Evolutionary conservation across 2,329 filamentous ascomycete genomes (phyloP), one percentile per base, ranked within the genome.

Genomic region (Stemphylium vesicarium): DNA sequence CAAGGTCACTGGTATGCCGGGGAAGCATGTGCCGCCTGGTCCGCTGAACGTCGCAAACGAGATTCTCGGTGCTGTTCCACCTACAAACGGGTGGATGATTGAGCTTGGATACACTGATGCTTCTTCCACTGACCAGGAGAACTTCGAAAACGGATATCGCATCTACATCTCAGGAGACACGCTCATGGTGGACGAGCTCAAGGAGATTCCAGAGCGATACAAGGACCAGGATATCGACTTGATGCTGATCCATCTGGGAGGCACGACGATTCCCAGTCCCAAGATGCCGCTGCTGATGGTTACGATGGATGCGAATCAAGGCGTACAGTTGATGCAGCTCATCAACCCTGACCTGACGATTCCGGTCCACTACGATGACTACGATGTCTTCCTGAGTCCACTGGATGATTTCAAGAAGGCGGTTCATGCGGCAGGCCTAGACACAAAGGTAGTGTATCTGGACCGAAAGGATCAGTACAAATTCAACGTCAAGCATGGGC

Each of bases 111-210:
- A 83, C 60, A 70, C 58, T 24, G 51, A 66, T 37, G 32, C 56
- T 9, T 45, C 36, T n/a, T 31, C 56, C 32, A 24, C 53, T 13
- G 16, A 66, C 18, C 49, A 57, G 1, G 57, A 57, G 4, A 50
- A 59, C 0, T 79, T 84, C 54, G 67, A 78, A 10, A 77, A 72
- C 18, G 82, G 84, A 1, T 86, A 85, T 64, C 73, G 75, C 13
- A 87, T 88, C 64, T 89, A 89, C 72, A 88, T 89, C 55, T 85
- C 85, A 0, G 86, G 86, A 16, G 86, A 89, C 66, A 89, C 86
- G 2, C 76, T 89, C 7, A 77, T 87, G 65, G 80, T 86, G 18
- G 81, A 85, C 60, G 86, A 89, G 44, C 79, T 89, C 1, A 80
- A 83, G 42, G 79, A 85, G 56, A 88, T 90, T 35, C 83, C 84